phyloP scores from a whole-genome alignment of 192 early-diverging fungal species.

The Coemansia nantahalensis region DNA sequence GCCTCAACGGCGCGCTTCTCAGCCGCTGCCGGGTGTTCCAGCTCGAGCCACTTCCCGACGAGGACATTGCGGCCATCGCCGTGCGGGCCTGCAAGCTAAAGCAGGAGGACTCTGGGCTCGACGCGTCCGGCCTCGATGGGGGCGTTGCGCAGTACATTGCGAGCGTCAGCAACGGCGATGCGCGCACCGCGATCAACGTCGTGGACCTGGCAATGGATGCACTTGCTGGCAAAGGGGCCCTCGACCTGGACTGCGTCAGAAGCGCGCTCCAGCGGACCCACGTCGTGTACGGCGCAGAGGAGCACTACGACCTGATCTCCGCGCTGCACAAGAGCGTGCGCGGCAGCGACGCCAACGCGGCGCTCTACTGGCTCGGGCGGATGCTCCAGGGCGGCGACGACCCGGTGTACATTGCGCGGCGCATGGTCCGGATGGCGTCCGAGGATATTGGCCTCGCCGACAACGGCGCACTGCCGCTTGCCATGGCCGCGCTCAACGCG shows the following conservation, averaged over 20 bases:
- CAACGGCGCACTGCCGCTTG: constrained; percentile 68
- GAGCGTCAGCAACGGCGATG: constrained; percentile 74
- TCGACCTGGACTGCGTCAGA: constrained; percentile 57
- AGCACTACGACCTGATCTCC: constrained; percentile 89
- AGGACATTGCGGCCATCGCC: constrained; percentile 64
- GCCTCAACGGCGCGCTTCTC: constrained; percentile 77
- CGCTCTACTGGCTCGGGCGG: constrained; percentile 85
- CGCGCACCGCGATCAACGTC: constrained; percentile 34
- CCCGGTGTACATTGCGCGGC: constrained; percentile 80
- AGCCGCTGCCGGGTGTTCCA: constrained; percentile 77
- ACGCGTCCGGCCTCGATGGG: constrained; percentile 24
- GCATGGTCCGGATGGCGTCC: constrained; percentile 75
- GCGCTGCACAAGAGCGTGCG: constrained; percentile 88
- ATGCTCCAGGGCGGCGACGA: constrained; percentile 92
- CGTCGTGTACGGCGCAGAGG: constrained; percentile 80
- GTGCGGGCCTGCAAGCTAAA: constrained; percentile 57
- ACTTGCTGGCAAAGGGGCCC: constrained; percentile 22
- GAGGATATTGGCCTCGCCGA: constrained; percentile 92
- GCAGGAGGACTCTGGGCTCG: constrained; percentile 36
- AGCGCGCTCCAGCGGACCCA: constrained; percentile 76
- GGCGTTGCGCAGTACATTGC: constrained; percentile 55
- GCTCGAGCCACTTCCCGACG: constrained; percentile 60
- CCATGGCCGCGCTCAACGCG: constrained; percentile 74
- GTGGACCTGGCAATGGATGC: constrained; percentile 38
- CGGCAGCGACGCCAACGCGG: constrained; percentile 76